Conservation (phyloP, 352 stramenopile genomes). For the Phytopythium delawarense region DNA sequence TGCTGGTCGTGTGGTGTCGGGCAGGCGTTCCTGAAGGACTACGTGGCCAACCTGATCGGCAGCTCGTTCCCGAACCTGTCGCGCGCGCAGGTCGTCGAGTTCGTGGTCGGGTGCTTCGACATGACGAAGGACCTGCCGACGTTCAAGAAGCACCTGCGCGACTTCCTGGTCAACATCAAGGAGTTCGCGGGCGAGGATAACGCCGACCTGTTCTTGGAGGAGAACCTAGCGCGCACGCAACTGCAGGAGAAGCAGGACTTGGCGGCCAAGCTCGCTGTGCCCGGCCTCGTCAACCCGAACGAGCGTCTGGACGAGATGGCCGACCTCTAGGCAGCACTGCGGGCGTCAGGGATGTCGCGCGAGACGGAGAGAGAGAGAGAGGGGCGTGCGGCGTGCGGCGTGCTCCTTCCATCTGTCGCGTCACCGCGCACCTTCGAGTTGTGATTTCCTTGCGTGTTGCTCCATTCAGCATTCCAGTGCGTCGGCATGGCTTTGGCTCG, state of each 20-base stretch:
- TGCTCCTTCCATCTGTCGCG: background rate
- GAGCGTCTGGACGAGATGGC: constrained; percentile 89
- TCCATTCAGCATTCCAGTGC: too few relatives aligned
- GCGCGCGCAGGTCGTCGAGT: constrained; percentile 91
- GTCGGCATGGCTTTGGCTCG: too few relatives aligned
- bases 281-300: constrained; percentile 89
- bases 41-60: constrained; percentile 96
- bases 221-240: constrained; percentile 86
- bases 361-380: constrained; percentile 39
- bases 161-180: constrained; percentile 99
- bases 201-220: constrained; percentile 95
- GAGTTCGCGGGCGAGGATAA: constrained; percentile 98
- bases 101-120: constrained; percentile 98
- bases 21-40: constrained; percentile 92
- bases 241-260: constrained; percentile 86
- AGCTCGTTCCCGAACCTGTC: constrained; percentile 97
- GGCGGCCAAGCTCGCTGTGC: constrained; percentile 82
- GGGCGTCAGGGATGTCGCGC: constrained; percentile 91
- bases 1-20: constrained; percentile 9
- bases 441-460: constrained; percentile 1
- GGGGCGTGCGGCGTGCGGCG: too few relatives aligned
- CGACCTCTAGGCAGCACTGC: constrained; percentile 64
- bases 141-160: constrained; percentile 98
- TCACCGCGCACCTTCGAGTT: background rate
- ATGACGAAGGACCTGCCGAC: constrained; percentile 95